These are phyloP conservation scores for Filobasidium floriforme DNA, from an alignment of 768 basidiomycete genomes.

Conservation along the genomic window DNA sequence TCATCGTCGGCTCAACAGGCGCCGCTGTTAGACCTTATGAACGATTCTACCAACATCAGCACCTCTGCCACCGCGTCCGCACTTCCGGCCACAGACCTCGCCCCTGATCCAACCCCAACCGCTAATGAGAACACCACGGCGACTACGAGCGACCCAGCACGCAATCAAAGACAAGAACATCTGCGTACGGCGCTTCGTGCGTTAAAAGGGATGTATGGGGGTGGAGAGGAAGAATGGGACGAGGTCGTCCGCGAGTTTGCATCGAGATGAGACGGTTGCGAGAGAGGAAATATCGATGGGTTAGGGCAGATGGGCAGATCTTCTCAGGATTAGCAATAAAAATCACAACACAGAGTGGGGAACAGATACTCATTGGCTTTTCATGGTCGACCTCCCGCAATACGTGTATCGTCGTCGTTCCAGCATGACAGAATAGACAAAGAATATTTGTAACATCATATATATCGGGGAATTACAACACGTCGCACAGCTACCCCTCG, in stretches of 20 bases:
- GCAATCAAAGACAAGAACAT: background rate
- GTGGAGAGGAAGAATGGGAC: background rate
- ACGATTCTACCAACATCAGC: background rate
- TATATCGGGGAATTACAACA: too few species aligned
- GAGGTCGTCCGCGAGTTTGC: slow-evolving; percentile 10
- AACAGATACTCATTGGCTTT: too few species aligned
- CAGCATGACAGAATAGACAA: too few species aligned
- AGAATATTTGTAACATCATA: too few species aligned
- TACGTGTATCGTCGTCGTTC: too few species aligned
- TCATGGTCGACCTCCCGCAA: too few species aligned
- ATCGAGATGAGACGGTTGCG: background rate
- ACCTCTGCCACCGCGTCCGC: background rate
- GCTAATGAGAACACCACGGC: too few species aligned
- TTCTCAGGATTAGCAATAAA: too few species aligned
- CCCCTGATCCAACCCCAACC: background rate
- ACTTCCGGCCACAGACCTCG: too few species aligned
- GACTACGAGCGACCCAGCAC: background rate
- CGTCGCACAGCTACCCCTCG: too few species aligned
- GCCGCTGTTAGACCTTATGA: background rate
- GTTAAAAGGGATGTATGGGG: background rate
- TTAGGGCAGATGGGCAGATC: too few species aligned
- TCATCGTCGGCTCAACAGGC: background rate
- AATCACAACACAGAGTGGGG: too few species aligned
- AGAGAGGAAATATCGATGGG: background rate
- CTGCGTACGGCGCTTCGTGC: background rate